Evolutionary conservation across 345 rosid species (phyloP).

Genomic region (Salix arbutifolia): DNA sequence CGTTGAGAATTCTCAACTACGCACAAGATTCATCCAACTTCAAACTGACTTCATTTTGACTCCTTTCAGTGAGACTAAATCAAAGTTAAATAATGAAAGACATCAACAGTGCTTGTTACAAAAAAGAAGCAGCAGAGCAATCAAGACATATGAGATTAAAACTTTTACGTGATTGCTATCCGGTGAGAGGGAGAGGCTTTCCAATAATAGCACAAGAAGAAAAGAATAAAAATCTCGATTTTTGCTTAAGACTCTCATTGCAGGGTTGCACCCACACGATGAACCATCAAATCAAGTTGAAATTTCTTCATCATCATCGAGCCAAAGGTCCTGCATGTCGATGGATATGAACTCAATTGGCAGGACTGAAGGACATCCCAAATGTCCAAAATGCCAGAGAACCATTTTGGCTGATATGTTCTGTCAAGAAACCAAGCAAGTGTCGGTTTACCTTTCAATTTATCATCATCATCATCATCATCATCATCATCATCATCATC

Average conservation of each 20-base stretch:
- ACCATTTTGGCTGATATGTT: conserved; percentile 18
- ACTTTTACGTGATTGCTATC: no score
- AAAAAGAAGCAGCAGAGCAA: no score
- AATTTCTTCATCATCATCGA: conserved; percentile 6
- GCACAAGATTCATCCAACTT: no score
- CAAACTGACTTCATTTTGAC: no score
- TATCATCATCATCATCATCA: no score
- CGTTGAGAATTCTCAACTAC: no score
- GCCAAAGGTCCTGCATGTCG: conserved; percentile 4
- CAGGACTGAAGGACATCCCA: conserved; percentile 9
- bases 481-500: neutral
- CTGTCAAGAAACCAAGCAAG: conserved; percentile 3
- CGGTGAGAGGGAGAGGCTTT: neutral
- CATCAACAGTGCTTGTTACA: no score
- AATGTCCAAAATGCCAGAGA: conserved; percentile 30
- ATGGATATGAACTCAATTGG: neutral
- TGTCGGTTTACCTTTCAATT: neutral
- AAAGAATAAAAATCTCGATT: conserved; percentile 1
- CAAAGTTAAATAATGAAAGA: no score
- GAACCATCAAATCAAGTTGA: neutral
- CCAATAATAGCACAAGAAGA: neutral
- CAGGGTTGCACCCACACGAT: neutral
- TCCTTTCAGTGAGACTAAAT: no score
- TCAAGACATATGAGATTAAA: no score
- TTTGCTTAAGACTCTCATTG: conserved; percentile 11